Percentiles rank a stretch among this genome's conserved stretches.
These are phyloP conservation scores for Triangularia verruculosa DNA, from an alignment of 2,329 filamentous ascomycete genomes.

Conservation along the genomic window DNA sequence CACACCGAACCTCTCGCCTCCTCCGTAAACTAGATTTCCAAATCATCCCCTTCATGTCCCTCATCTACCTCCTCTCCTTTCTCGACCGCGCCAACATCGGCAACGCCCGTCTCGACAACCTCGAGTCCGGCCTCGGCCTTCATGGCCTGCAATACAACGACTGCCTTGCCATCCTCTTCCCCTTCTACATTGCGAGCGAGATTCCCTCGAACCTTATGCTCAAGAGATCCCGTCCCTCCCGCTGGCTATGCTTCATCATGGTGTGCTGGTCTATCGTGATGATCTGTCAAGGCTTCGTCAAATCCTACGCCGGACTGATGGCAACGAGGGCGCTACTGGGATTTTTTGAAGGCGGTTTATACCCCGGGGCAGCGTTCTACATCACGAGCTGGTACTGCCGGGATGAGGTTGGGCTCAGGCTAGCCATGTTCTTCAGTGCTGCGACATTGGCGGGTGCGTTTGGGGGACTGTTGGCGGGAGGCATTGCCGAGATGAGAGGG, in stretches of 20 bases:
- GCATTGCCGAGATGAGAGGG: conserved; percentile 15
- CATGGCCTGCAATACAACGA: conserved; percentile 61
- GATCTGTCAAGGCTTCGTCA: conserved; percentile 46
- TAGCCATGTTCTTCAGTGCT: conserved; percentile 15
- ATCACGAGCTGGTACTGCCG: conserved; percentile 49
- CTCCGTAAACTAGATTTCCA: conserved; percentile 55
- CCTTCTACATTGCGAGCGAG: conserved; percentile 58
- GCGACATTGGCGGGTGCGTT: conserved; percentile 22
- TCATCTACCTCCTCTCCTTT: conserved; percentile 63
- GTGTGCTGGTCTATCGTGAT: conserved; percentile 46
- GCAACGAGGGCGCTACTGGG: conserved; percentile 42
- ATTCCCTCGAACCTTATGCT: conserved; percentile 51
- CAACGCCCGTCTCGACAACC: conserved; percentile 63
- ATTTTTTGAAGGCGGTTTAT: conserved; percentile 39
- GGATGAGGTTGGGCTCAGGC: conserved; percentile 3
- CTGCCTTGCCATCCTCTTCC: conserved; percentile 63
- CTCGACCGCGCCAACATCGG: conserved; percentile 69
- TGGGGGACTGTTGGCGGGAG: conserved; percentile 19
- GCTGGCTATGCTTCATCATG: conserved; percentile 39
- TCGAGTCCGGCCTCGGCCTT: conserved; percentile 58
- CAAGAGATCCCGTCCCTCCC: conserved; percentile 37
- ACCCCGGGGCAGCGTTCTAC: conserved; percentile 43
- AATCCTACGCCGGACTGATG: conserved; percentile 39
- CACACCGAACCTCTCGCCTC: neutral
- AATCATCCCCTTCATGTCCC: conserved; percentile 44